These are phyloP conservation scores for Petunia axillaris DNA, from an alignment of 257 asterid genomes.

Conservation along the genomic window DNA sequence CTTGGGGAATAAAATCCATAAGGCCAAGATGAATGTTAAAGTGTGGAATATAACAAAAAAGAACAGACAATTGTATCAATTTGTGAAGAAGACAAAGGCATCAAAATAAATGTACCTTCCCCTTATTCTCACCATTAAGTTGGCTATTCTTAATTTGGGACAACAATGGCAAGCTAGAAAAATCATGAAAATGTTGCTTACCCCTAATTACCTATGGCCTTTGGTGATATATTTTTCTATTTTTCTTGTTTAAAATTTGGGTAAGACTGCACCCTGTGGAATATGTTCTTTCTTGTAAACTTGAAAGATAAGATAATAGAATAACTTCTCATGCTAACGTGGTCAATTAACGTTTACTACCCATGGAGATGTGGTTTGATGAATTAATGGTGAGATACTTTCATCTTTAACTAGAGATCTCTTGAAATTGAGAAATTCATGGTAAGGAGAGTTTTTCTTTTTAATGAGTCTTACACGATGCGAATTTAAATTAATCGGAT, in stretches of 20 bases:
- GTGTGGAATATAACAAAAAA: not conserved
- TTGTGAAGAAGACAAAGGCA: not conserved
- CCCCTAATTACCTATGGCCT: not conserved
- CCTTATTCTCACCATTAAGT: not conserved
- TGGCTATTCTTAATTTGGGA: not conserved
- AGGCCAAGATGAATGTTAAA: not conserved
- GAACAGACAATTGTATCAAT: not conserved
- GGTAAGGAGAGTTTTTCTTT: no score
- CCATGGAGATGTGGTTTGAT: no score
- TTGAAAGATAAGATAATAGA: not conserved
- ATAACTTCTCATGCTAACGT: not conserved
- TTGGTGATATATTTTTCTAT: not conserved
- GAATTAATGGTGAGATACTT: no score
- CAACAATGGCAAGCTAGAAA: not conserved
- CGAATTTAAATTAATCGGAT: no score
- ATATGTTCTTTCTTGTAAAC: not conserved
- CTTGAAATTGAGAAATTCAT: no score
- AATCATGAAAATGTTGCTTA: slow-evolving; percentile 7
- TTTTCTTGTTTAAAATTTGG: not conserved
- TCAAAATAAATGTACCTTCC: no score
- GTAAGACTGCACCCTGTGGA: not conserved
- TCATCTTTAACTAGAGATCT: no score
- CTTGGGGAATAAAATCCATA: not conserved
- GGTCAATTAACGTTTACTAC: no score
- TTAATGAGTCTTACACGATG: no score